Conservation (phyloP, 2,329 filamentous ascomycete genomes). For the Zymoseptoria brevis region DNA sequence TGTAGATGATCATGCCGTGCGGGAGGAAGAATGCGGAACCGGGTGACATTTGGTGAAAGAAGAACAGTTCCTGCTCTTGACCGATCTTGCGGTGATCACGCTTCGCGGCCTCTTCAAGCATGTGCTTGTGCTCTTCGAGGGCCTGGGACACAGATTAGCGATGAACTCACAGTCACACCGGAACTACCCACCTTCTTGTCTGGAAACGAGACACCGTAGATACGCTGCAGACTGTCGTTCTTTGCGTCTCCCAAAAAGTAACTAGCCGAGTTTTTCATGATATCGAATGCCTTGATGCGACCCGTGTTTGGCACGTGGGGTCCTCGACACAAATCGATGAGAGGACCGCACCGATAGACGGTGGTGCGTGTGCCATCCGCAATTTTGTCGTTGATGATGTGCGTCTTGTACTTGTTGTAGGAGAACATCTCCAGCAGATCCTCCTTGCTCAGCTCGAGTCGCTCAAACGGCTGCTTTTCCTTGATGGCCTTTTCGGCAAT, state of each 20-base stretch:
- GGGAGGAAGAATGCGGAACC: constrained; percentile 75
- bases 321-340: constrained; percentile 92
- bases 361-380: constrained; percentile 83
- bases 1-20: constrained; percentile 88
- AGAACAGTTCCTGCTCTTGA: constrained; percentile 92
- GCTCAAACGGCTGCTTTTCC: constrained; percentile 92
- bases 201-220: constrained; percentile 93
- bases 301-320: constrained; percentile 92
- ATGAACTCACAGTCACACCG: neutral
- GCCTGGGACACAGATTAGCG: constrained; percentile 9
- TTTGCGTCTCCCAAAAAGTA: constrained; percentile 92
- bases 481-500: constrained; percentile 80
- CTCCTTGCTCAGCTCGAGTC: constrained; percentile 80
- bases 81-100: constrained; percentile 91
- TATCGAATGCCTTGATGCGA: constrained; percentile 87
- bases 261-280: constrained; percentile 77
- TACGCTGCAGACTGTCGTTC: constrained; percentile 92
- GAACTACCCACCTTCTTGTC: constrained; percentile 70
- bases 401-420: constrained; percentile 97
- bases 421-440: constrained; percentile 92
- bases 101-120: constrained; percentile 96
- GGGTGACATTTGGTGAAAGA: constrained; percentile 90
- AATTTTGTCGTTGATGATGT: constrained; percentile 92
- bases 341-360: constrained; percentile 85
- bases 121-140: constrained; percentile 83